A percentile compares a stretch with the other conserved stretches of the same genome.
phyloP scores from a whole-genome alignment of 1,284 basidiomycete genomes.

The Cryptococcus jaspeensis region DNA sequence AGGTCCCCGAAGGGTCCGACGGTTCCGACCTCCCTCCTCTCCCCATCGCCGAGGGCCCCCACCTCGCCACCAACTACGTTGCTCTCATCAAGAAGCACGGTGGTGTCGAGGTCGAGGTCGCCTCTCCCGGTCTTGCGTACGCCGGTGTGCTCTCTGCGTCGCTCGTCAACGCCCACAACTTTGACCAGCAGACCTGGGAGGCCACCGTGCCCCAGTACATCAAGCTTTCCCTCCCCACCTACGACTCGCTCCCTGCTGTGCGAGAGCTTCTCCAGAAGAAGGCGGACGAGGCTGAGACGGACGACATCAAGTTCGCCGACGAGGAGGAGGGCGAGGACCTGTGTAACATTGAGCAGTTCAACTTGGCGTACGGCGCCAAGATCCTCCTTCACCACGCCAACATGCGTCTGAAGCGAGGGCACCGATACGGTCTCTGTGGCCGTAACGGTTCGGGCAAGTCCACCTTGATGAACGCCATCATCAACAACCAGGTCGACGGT shows the following conservation, averaged over 20 bases:
- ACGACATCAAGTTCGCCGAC: conserved; percentile 71
- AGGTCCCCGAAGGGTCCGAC: conserved; percentile 76
- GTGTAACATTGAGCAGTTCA: conserved; percentile 81
- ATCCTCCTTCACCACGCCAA: conserved; percentile 94
- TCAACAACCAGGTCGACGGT: conserved; percentile 79
- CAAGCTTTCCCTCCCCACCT: conserved; percentile 63
- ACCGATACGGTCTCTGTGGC: conserved; percentile 97
- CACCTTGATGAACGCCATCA: conserved; percentile 95
- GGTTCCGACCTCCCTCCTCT: conserved; percentile 84
- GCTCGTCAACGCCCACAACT: conserved; percentile 87
- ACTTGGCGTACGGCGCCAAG: conserved; percentile 97
- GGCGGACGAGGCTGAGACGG: conserved; percentile 72
- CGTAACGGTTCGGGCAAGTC: conserved; percentile 99
- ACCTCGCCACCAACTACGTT: conserved; percentile 65
- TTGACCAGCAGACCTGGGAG: conserved; percentile 85
- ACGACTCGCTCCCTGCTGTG: conserved; percentile 67
- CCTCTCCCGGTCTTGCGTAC: conserved; percentile 68
- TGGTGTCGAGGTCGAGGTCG: conserved; percentile 54
- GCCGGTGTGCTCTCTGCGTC: conserved; percentile 75
- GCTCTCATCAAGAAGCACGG: conserved; percentile 81
- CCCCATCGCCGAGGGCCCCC: conserved; percentile 68
- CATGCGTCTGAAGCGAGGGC: conserved; percentile 95
- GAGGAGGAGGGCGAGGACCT: conserved; percentile 97
- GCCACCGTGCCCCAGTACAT: conserved; percentile 71
- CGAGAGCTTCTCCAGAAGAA: conserved; percentile 87